These are phyloP conservation scores for Fraxinus americana DNA, from an alignment of 257 asterid genomes.

Conservation along the genomic window DNA sequence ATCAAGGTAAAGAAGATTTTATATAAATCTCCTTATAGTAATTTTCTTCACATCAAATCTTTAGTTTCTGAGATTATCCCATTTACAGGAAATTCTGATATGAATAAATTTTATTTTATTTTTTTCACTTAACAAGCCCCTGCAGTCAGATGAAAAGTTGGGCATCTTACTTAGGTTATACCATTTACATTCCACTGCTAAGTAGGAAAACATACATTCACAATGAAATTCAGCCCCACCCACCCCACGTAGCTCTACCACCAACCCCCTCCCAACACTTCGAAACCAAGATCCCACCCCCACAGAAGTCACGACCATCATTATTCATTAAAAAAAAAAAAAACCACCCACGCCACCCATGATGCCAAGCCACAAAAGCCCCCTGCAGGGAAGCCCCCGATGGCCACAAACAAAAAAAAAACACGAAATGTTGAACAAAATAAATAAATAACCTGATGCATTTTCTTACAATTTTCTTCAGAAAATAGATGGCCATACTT, in stretches of 20 bases:
- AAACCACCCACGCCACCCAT: too few relatives aligned
- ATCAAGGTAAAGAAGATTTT: not conserved
- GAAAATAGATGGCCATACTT: not conserved
- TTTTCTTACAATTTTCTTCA: not conserved
- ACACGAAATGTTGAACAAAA: not conserved
- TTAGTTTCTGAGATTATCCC: conserved; percentile 31
- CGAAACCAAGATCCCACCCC: not conserved
- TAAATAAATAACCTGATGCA: not conserved
- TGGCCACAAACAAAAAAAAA: not conserved
- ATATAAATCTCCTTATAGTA: not conserved
- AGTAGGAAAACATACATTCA: not conserved
- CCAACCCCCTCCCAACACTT: not conserved
- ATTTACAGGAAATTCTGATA: conserved; percentile 29
- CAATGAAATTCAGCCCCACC: not conserved
- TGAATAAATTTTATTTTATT: not conserved
- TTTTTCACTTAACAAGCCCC: conserved; percentile 34
- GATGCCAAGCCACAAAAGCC: not conserved
- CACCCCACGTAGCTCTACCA: not conserved
- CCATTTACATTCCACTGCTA: not conserved
- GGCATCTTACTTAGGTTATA: not conserved
- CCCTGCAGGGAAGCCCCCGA: not conserved
- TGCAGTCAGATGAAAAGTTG: conserved; percentile 6
- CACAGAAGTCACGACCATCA: too few relatives aligned
- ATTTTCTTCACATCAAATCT: conserved; percentile 35
- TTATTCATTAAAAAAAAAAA: too few relatives aligned